These are phyloP conservation scores for Thelonectria discophora DNA, from an alignment of 2,329 filamentous ascomycete species.

Conservation along the genomic window DNA sequence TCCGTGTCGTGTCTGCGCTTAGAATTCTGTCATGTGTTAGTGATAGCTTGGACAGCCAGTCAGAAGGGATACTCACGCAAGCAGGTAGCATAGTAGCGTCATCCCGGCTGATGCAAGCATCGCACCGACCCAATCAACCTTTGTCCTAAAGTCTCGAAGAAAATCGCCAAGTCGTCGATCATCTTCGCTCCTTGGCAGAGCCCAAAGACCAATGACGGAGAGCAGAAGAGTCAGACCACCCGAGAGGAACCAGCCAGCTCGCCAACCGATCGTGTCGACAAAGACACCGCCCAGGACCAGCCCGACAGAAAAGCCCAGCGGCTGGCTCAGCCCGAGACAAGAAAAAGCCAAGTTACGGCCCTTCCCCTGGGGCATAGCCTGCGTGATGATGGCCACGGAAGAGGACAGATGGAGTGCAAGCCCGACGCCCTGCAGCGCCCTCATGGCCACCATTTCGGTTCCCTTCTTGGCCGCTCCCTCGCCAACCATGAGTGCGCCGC, in stretches of 20 bases:
- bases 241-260: conserved; percentile 55
- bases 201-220: conserved; percentile 48
- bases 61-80: conserved; percentile 55
- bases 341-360: conserved; percentile 53
- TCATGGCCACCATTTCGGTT: conserved; percentile 48
- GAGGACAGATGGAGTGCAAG: conserved; percentile 48
- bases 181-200: conserved; percentile 43
- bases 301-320: conserved; percentile 60
- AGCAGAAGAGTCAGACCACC: conserved; percentile 48
- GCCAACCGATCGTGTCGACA: conserved; percentile 58
- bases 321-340: conserved; percentile 55
- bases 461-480: conserved; percentile 44
- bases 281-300: conserved; percentile 60
- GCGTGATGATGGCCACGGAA: conserved; percentile 48
- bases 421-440: conserved; percentile 52
- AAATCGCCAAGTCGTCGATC: conserved; percentile 39
- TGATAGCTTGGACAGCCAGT: not conserved
- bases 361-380: conserved; percentile 44
- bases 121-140: conserved; percentile 65
- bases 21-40: conserved; percentile 41
- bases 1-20: conserved; percentile 51
- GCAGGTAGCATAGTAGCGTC: conserved; percentile 60
- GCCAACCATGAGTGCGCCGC: conserved; percentile 45
- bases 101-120: conserved; percentile 56
- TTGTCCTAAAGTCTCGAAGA: conserved; percentile 40